Evolutionary conservation across 176 grass and related monocot genomes (phyloP).

Genomic region (Zea mays): Zm-B73-REFERENCE-NAM-5.0 NC_050098.1:227712501-227713000

Average conservation of each 20-base stretch:
- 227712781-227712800: constrained; percentile 77
- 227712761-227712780: constrained; percentile 90
- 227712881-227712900: constrained; percentile 28
- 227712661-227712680: constrained; percentile 53
- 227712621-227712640: constrained; percentile 56
- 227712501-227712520: constrained; percentile 78
- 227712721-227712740: constrained; percentile 84
- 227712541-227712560: constrained; percentile 96
- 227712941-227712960: constrained; percentile 90
- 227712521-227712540: constrained; percentile 91
- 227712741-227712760: constrained; percentile 91
- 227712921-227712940: constrained; percentile 63
- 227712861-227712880: background rate
- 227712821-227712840: background rate
- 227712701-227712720: constrained; percentile 76
- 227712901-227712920: background rate
- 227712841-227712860: background rate
- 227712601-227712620: constrained; percentile 20
- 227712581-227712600: constrained; percentile 55
- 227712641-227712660: constrained; percentile 49
- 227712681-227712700: constrained; percentile 47
- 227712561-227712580: constrained; percentile 90
- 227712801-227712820: constrained; percentile 9
- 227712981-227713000: constrained; percentile 95
- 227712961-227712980: constrained; percentile 82